Conservation (phyloP, 768 basidiomycete species). For the Leccinum longicurvipes region DNA sequence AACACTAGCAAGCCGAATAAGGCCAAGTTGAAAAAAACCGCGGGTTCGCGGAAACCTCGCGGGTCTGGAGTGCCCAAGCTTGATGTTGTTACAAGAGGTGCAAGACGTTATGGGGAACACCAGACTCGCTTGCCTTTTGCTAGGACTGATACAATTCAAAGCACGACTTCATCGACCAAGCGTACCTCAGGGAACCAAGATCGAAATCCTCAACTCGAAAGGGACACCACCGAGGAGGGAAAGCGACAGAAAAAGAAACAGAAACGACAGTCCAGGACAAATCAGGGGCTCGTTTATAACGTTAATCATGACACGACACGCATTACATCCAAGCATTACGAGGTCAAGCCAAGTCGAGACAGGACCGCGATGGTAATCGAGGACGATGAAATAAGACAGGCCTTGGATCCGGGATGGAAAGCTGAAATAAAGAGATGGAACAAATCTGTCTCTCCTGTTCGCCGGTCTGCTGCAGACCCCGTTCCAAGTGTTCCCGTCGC, state of each 20-base stretch:
- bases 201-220: conserved; percentile 8
- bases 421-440: conserved; percentile 33
- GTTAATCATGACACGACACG: conserved; percentile 37
- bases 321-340: conserved; percentile 32
- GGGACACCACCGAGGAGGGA: conserved; percentile 1
- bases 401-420: conserved; percentile 39
- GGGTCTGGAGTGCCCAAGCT: conserved; percentile 16
- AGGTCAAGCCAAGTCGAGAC: conserved; percentile 4
- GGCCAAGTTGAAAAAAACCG: conserved; percentile 12
- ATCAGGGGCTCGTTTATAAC: conserved; percentile 35
- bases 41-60: conserved; percentile 10
- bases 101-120: conserved; percentile 29
- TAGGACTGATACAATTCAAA: conserved; percentile 8
- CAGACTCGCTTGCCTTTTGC: conserved; percentile 40
- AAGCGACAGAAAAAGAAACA: conserved; percentile 23
- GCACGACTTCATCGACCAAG: conserved; percentile 5
- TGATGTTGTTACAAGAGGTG: conserved; percentile 40
- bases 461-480: conserved; percentile 6
- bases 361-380: conserved; percentile 38
- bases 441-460: conserved; percentile 15
- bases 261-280: conserved; percentile 27
- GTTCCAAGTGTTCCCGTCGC: not conserved
- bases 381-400: conserved; percentile 38
- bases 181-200: conserved; percentile 4
- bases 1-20: conserved; percentile 13